Percentiles rank a stretch among this genome's conserved stretches.
These are phyloP conservation scores for Microsporum canis DNA, from an alignment of 2,329 filamentous ascomycete species.

Conservation along the genomic window DNA sequence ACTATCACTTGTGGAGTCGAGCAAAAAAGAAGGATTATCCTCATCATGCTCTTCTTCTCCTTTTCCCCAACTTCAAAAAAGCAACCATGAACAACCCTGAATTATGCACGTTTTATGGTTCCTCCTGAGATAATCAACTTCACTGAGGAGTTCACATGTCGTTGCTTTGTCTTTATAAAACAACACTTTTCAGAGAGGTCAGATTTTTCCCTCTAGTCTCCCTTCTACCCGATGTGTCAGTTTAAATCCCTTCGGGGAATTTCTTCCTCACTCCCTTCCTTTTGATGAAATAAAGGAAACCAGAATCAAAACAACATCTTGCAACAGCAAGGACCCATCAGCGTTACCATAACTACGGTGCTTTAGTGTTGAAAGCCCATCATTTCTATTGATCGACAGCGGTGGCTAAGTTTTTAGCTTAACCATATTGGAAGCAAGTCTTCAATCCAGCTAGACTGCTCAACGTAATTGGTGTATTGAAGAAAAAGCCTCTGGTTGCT, in stretches of 20 bases:
- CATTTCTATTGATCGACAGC: not conserved
- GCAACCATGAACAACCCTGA: slow-evolving; percentile 1
- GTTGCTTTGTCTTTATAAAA: not conserved
- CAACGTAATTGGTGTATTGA: not conserved
- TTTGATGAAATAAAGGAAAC: not conserved
- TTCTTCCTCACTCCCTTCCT: not conserved
- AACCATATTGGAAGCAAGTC: not conserved
- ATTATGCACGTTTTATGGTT: not conserved
- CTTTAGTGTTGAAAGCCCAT: not conserved
- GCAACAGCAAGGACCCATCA: not conserved
- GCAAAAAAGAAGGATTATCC: not conserved
- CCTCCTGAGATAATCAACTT: not conserved
- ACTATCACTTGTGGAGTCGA: not conserved
- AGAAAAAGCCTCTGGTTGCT: not conserved
- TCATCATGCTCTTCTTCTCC: not conserved
- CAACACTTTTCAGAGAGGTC: not conserved
- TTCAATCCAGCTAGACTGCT: too few relatives aligned
- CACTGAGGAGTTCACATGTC: not conserved
- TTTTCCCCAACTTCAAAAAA: slow-evolving; percentile 1
- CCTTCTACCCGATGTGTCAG: not conserved
- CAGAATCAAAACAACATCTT: not conserved
- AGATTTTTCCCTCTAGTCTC: not conserved
- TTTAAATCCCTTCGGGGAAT: not conserved
- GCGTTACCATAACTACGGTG: not conserved
- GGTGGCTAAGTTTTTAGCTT: not conserved